Conservation (phyloP, 768 basidiomycete species). For the Lentinula guzmanii region DNA sequence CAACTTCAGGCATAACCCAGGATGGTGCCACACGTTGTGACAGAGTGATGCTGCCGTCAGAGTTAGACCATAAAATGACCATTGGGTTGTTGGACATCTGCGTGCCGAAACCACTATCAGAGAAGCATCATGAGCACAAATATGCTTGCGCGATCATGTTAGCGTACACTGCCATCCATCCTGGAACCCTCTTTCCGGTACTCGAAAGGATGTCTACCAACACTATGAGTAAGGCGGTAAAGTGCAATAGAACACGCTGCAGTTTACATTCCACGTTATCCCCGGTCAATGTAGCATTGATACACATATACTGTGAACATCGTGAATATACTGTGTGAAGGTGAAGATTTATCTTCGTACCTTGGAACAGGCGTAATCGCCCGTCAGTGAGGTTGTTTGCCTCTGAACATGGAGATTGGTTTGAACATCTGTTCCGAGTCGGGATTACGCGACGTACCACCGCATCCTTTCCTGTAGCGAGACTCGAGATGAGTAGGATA, state of each 20-base stretch:
- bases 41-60: slow-evolving; percentile 54
- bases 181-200: slow-evolving; percentile 29
- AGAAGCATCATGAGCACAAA: not conserved
- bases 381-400: slow-evolving; percentile 10
- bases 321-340: not conserved
- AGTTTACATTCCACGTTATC: slow-evolving; percentile 23
- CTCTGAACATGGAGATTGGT: not conserved
- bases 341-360: slow-evolving; percentile 3
- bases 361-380: slow-evolving; percentile 23
- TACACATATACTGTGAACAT: slow-evolving; percentile 32
- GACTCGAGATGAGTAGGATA: not conserved
- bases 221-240: not conserved
- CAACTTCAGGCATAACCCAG: slow-evolving; percentile 54
- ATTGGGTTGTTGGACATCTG: slow-evolving; percentile 54
- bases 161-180: slow-evolving; percentile 58
- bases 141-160: slow-evolving; percentile 10
- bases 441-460: not conserved
- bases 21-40: slow-evolving; percentile 54
- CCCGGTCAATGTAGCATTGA: slow-evolving; percentile 39
- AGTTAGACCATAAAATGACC: slow-evolving; percentile 72
- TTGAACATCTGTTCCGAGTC: not conserved
- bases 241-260: not conserved
- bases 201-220: slow-evolving; percentile 42
- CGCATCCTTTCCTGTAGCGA: not conserved
- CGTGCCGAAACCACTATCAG: slow-evolving; percentile 50